These are phyloP conservation scores for Sisymbrium irio DNA, from an alignment of 345 rosid species.

Conservation along the genomic window DNA sequence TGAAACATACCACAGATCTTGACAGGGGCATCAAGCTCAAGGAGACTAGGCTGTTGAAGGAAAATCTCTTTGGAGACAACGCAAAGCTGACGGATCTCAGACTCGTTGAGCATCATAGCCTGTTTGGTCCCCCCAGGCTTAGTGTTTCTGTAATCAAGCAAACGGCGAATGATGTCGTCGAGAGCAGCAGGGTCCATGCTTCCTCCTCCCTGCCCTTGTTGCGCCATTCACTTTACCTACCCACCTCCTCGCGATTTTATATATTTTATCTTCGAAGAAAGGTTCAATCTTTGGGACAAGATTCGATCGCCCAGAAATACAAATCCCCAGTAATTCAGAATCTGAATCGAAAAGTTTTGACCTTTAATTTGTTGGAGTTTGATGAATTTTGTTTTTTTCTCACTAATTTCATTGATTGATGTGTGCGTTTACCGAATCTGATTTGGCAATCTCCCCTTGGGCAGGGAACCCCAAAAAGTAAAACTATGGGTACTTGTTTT, in stretches of 20 bases:
- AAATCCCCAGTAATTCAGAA: background rate
- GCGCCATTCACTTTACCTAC: background rate
- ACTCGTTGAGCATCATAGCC: constrained; percentile 60
- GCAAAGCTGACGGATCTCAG: constrained; percentile 80
- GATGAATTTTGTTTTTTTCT: background rate
- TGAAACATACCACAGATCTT: constrained; percentile 70
- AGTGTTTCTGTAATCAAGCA: constrained; percentile 17
- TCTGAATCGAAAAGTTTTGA: background rate
- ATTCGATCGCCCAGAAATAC: background rate
- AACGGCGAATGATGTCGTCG: constrained; percentile 29
- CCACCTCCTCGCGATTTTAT: background rate
- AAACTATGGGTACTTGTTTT: background rate
- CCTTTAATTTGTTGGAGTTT: background rate
- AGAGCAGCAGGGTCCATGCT: constrained; percentile 32
- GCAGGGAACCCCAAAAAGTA: background rate
- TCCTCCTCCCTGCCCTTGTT: constrained; percentile 8
- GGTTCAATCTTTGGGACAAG: constrained; percentile 23
- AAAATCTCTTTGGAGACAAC: constrained; percentile 58
- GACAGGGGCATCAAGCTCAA: constrained; percentile 78
- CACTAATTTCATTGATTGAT: background rate
- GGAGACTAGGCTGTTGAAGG: constrained; percentile 76
- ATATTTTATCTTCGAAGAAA: background rate
- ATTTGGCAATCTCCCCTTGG: constrained; percentile 1
- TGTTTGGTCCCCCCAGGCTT: constrained; percentile 49
- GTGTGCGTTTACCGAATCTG: constrained; percentile 13